phyloP scores from a whole-genome alignment of 1,139 yeast genomes.

The Hyphopichia fennica region DNA sequence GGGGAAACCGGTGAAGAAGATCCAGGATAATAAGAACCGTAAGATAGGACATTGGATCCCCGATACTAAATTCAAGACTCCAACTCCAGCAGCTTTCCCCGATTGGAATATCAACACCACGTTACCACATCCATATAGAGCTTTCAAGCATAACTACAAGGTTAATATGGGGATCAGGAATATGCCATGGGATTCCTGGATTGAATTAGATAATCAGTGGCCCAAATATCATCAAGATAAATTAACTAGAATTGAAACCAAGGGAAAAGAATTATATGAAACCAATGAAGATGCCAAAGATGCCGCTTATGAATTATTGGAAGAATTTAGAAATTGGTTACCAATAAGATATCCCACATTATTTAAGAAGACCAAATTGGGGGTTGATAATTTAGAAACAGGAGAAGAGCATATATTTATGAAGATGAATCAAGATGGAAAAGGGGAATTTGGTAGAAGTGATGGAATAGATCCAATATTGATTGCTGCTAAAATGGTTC shows the following conservation, averaged over 20 bases:
- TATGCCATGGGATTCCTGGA: conserved; percentile 62
- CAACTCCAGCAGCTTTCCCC: conserved; percentile 46
- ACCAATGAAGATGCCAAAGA: conserved; percentile 52
- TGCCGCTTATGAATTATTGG: conserved; percentile 58
- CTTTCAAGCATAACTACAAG: conserved; percentile 57
- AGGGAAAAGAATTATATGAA: conserved; percentile 50
- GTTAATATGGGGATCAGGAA: conserved; percentile 65
- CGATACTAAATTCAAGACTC: conserved; percentile 45
- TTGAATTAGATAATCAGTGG: conserved; percentile 69
- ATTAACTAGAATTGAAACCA: conserved; percentile 44
- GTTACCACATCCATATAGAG: conserved; percentile 59
- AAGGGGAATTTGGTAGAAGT: conserved; percentile 11
- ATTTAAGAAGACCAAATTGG: conserved; percentile 44
- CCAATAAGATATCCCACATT: conserved; percentile 60
- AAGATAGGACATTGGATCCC: conserved; percentile 53
- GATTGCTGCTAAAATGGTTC: conserved; percentile 58
- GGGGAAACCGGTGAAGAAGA: neutral
- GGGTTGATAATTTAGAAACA: conserved; percentile 53
- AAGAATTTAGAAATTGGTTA: conserved; percentile 52
- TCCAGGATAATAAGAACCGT: conserved; percentile 38
- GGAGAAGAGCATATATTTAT: conserved; percentile 37
- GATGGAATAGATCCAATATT: conserved; percentile 52
- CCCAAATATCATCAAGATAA: conserved; percentile 52
- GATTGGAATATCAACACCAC: conserved; percentile 54
- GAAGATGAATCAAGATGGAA: conserved; percentile 5